These are phyloP conservation scores for Rhododendron williamsianum DNA, from an alignment of 148 eudicot genomes.

Conservation along the genomic window DNA sequence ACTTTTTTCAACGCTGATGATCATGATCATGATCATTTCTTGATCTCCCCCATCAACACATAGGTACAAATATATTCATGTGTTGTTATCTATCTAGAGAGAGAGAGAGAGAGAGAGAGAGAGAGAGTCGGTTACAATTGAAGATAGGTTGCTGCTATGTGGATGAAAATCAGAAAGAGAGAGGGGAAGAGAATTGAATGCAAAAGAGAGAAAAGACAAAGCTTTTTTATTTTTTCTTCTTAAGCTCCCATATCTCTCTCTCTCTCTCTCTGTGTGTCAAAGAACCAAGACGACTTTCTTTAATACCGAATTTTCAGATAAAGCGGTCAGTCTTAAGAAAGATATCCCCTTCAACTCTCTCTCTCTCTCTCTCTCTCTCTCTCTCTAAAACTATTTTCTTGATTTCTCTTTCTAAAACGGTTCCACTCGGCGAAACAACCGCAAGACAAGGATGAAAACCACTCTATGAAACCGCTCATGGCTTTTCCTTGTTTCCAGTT, in stretches of 20 bases:
- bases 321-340: slow-evolving; percentile 26
- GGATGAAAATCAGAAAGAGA: neutral
- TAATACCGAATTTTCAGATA: slow-evolving; percentile 16
- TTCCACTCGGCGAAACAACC: slow-evolving; percentile 26
- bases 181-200: slow-evolving; percentile 38
- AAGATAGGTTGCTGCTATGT: slow-evolving; percentile 5
- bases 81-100: slow-evolving; percentile 4
- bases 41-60: slow-evolving; percentile 5
- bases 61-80: neutral
- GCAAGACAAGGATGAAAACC: slow-evolving; percentile 6
- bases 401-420: slow-evolving; percentile 10
- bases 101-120: no score
- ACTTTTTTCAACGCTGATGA: slow-evolving; percentile 2
- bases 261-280: no score
- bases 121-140: slow-evolving; percentile 23
- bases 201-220: slow-evolving; percentile 35
- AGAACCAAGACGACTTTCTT: slow-evolving; percentile 25
- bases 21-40: slow-evolving; percentile 5
- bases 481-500: slow-evolving; percentile 1
- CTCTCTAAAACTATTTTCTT: neutral
- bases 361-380: slow-evolving; percentile 10
- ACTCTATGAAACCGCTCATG: slow-evolving; percentile 10
- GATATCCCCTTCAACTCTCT: slow-evolving; percentile 11
- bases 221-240: neutral
- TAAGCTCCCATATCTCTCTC: slow-evolving; percentile 19